A percentile compares a stretch with the other conserved stretches of the same genome.
Conservation (phyloP, 345 rosid species). For the Turnera subulata region DNA sequence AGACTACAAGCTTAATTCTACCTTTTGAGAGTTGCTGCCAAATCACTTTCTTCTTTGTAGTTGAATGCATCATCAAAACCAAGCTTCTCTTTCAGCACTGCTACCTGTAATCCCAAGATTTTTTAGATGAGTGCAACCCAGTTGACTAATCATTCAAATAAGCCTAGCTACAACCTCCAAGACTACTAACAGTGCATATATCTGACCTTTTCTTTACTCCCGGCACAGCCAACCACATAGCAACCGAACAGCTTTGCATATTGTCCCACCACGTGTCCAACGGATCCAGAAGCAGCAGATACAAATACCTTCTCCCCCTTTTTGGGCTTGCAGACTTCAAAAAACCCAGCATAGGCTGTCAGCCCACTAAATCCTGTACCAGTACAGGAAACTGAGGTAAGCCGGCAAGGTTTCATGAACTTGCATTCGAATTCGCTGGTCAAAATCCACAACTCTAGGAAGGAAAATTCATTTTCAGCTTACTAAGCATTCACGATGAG, state of each 20-base stretch:
- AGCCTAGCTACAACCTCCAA: background rate
- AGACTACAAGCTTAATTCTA: background rate
- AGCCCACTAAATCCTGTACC: constrained; percentile 47
- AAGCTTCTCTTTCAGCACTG: constrained; percentile 44
- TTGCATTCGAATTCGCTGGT: too few species aligned
- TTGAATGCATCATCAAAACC: constrained; percentile 56
- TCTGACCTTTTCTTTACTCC: constrained; percentile 37
- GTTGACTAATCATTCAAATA: background rate
- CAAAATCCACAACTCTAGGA: too few species aligned
- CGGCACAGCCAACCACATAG: constrained; percentile 51
- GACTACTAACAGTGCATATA: background rate
- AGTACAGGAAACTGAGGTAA: background rate
- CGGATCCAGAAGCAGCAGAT: constrained; percentile 48
- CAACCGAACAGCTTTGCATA: constrained; percentile 44
- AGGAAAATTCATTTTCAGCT: too few species aligned
- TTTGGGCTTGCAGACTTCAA: constrained; percentile 41
- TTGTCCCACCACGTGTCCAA: constrained; percentile 53
- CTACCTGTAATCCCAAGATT: constrained; percentile 21
- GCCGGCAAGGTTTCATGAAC: too few species aligned
- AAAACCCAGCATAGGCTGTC: constrained; percentile 43
- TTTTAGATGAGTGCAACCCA: background rate
- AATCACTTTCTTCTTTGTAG: constrained; percentile 44
- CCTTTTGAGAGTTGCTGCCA: constrained; percentile 37
- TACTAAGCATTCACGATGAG: too few species aligned
- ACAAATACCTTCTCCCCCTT: constrained; percentile 48